A percentile compares a stretch with the other conserved stretches of the same genome.
These are phyloP conservation scores for Arabidopsis hybrid DNA, from an alignment of 441 rosid species.

Conservation along the genomic window DNA sequence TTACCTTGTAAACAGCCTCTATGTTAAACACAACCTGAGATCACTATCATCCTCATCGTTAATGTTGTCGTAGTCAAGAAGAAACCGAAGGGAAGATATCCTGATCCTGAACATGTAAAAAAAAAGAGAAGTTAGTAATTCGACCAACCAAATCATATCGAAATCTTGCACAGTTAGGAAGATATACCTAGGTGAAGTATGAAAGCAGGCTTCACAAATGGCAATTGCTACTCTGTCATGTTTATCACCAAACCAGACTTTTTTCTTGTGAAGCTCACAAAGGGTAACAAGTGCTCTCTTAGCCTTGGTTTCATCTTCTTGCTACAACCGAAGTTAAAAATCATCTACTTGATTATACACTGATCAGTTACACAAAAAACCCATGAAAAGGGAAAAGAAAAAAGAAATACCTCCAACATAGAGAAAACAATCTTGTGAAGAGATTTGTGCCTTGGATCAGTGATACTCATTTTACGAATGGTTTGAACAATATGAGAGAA, in stretches of 20 bases:
- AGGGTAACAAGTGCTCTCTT: constrained; percentile 75
- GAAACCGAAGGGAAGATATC: constrained; percentile 80
- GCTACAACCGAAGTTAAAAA: constrained; percentile 43
- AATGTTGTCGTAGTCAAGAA: constrained; percentile 88
- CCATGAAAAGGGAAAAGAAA: background rate
- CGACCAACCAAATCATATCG: constrained; percentile 27
- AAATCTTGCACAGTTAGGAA: background rate
- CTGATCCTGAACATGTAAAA: constrained; percentile 64
- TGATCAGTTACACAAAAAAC: background rate
- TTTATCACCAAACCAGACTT: constrained; percentile 82
- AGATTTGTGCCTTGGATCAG: constrained; percentile 69
- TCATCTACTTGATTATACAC: constrained; percentile 8
- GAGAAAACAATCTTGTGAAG: constrained; percentile 79
- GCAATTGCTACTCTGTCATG: constrained; percentile 78
- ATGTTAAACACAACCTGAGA: constrained; percentile 60
- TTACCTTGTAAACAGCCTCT: constrained; percentile 85
- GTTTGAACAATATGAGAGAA: constrained; percentile 83
- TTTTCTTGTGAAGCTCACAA: constrained; percentile 82
- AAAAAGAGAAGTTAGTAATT: constrained; percentile 23
- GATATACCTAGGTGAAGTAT: constrained; percentile 72
- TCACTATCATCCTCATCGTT: constrained; percentile 75
- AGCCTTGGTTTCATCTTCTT: constrained; percentile 84
- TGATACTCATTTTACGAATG: constrained; percentile 78
- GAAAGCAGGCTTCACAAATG: constrained; percentile 87
- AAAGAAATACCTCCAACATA: constrained; percentile 61